Evolutionary conservation across 208 protist genomes (phyloP).

Genomic region (Porcisia hertigi): DNA sequence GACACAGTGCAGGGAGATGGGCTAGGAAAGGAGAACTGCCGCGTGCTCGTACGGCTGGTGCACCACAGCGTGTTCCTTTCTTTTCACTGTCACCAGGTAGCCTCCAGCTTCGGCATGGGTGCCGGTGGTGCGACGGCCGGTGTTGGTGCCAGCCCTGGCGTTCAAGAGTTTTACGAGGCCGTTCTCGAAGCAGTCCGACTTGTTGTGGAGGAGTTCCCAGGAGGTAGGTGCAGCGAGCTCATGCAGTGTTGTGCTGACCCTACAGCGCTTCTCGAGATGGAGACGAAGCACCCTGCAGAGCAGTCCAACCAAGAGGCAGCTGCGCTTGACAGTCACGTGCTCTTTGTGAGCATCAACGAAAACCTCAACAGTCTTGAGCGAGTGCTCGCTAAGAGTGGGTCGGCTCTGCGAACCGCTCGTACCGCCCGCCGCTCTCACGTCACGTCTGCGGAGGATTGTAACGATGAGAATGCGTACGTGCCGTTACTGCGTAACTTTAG

Average conservation of each 20-base stretch:
- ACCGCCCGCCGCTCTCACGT: conserved; percentile 17
- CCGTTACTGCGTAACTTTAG: conserved; percentile 27
- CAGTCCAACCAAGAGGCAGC: conserved; percentile 23
- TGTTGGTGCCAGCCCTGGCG: conserved; percentile 7
- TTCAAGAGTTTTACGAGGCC: conserved; percentile 62
- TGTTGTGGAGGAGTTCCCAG: conserved; percentile 67
- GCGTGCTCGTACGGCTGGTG: conserved; percentile 74
- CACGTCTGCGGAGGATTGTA: neutral
- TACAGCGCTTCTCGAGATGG: conserved; percentile 17
- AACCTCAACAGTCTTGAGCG: conserved; percentile 36
- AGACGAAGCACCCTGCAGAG: conserved; percentile 20
- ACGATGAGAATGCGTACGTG: conserved; percentile 23
- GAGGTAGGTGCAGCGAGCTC: conserved; percentile 59
- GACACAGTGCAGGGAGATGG: neutral
- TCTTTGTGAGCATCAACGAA: conserved; percentile 20
- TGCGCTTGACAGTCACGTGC: conserved; percentile 15
- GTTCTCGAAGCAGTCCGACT: conserved; percentile 55
- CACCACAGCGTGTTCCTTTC: conserved; percentile 78
- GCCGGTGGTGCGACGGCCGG: neutral
- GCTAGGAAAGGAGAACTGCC: conserved; percentile 19
- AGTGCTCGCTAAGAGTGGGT: conserved; percentile 22
- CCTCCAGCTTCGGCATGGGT: conserved; percentile 1
- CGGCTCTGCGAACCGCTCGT: conserved; percentile 23
- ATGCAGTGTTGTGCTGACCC: conserved; percentile 49
- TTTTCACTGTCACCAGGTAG: conserved; percentile 60